Percentiles rank a stretch among this genome's conserved stretches.
Conservation (phyloP, 2,329 filamentous ascomycete genomes). For the Sclerotinia borealis region DNA sequence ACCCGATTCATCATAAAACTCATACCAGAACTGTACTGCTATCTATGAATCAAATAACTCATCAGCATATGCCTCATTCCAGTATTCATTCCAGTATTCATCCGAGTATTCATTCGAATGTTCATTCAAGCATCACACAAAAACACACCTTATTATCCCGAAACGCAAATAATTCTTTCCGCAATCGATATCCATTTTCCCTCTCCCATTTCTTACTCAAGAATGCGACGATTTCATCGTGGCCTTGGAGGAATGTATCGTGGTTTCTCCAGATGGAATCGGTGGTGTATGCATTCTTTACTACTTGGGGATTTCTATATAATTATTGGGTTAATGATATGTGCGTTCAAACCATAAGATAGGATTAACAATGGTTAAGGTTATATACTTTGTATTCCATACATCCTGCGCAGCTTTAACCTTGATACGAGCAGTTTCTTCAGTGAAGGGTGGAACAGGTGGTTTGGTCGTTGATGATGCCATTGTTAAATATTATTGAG, state of each 20-base stretch:
- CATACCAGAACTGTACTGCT: conserved; percentile 77
- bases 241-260: conserved; percentile 61
- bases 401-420: conserved; percentile 79
- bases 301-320: conserved; percentile 55
- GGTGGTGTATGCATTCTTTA: conserved; percentile 68
- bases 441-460: conserved; percentile 67
- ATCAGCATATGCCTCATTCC: background rate
- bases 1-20: conserved; percentile 64
- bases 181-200: conserved; percentile 65
- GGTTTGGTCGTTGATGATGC: conserved; percentile 27
- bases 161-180: conserved; percentile 81
- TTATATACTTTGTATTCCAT: conserved; percentile 68
- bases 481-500: background rate
- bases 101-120: too few species aligned
- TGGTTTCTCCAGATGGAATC: conserved; percentile 80
- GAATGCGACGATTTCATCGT: conserved; percentile 60
- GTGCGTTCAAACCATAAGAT: too few species aligned
- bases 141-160: conserved; percentile 51
- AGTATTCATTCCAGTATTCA: too few species aligned
- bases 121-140: background rate
- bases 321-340: background rate
- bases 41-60: conserved; percentile 41
- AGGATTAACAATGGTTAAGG: background rate
- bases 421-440: conserved; percentile 64
- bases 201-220: conserved; percentile 67